These are phyloP conservation scores for Fusarium sp. DNA, from an alignment of 2,329 filamentous ascomycete species.

Conservation along the genomic window DNA sequence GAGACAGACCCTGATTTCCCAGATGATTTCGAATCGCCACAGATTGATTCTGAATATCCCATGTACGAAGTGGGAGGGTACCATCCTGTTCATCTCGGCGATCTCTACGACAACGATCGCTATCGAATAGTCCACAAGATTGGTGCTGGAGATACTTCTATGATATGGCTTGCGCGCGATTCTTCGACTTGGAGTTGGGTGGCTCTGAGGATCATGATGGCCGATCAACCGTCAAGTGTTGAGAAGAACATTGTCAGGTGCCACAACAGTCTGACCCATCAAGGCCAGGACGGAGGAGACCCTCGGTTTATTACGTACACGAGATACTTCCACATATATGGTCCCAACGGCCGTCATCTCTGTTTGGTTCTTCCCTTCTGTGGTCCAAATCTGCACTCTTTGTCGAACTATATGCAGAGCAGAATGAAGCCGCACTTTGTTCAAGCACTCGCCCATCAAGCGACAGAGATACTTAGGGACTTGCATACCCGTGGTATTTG, in stretches of 20 bases:
- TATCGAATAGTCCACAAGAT: background rate
- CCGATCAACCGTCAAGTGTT: background rate
- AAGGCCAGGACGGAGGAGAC: accelerated
- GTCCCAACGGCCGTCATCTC: background rate
- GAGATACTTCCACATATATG: background rate
- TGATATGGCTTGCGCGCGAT: background rate
- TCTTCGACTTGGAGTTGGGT: background rate
- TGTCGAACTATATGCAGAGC: background rate
- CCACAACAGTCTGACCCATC: background rate
- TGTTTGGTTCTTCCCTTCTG: background rate
- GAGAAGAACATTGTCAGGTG: background rate
- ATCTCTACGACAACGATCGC: background rate
- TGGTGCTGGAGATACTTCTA: background rate
- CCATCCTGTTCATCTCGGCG: background rate
- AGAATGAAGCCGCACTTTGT: background rate
- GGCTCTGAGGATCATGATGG: background rate
- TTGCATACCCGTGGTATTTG: background rate
- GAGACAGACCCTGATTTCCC: background rate
- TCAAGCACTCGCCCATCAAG: background rate
- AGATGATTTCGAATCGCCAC: background rate
- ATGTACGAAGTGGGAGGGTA: background rate
- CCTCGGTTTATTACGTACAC: background rate
- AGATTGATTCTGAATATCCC: background rate
- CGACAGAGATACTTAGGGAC: background rate
- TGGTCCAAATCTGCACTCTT: background rate